Evolutionary conservation across 805 yeast genomes (phyloP), one percentile per base, ranked within the genome.

Genomic region (Zygosaccharomyces pseudorouxii): DNA sequence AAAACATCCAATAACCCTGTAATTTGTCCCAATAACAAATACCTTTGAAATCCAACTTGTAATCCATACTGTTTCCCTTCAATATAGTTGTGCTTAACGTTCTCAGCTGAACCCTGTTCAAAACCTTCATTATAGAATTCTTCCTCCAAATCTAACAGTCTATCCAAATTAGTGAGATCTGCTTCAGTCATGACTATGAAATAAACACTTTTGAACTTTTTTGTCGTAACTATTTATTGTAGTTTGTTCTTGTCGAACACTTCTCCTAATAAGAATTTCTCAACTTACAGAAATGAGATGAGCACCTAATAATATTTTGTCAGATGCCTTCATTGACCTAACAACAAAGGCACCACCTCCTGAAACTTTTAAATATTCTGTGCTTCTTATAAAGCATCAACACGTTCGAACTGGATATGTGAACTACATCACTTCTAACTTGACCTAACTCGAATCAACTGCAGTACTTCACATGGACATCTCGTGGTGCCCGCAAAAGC

Each of bases 41-140:
- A 83, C 50, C 86, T 68, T 64, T 85, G 93, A 57, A 80, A 84
- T 0, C 88, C 89, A 0, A 86, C 82, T 60, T 85, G 93, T 38
- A 81, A 74, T 0, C 98, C 98, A 55, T 81, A 82, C 59, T 87
- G 89, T 59, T 83, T 84, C 1, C 97, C 97, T 62, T 89, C 97
- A 2, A 72, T 54, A 45, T 68, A 73, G 42, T 89, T 89, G 38
- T 80, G 77, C 42, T 63, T 65, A 0, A 80, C 69, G 0, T 89
- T 85, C 44, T 78, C 84, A 4, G 69, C 65, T 35, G 76, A 76
- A 1, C 96, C 98, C 52, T 87, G 93, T 42, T 68, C 57, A 60
- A 67, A 85, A 1, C 97, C 97, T 51, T 79, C 80, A 5, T 76
- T 64, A 60, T 87, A 89, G 64, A 68, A 80, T 45, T 75, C 62